Conservation (phyloP, 805 yeast species). For the Candida maesae region DNA sequence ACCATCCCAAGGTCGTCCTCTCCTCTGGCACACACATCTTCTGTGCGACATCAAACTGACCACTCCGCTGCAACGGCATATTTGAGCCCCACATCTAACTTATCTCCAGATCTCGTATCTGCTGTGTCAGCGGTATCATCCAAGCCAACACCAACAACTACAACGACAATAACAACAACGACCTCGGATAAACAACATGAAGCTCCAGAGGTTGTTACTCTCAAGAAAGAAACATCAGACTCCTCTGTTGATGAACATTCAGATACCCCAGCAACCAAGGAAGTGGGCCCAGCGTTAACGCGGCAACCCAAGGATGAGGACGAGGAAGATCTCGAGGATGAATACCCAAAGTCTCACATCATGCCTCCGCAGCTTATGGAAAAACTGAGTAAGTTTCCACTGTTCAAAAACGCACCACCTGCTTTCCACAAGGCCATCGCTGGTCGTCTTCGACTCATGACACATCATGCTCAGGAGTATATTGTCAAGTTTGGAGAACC, state of each 20-base stretch:
- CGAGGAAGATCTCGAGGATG: conserved; percentile 12
- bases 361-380: conserved; percentile 55
- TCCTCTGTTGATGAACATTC: too few relatives aligned
- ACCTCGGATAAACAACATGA: neutral
- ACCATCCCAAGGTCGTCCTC: neutral
- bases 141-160: neutral
- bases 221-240: too few relatives aligned
- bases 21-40: neutral
- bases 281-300: neutral
- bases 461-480: conserved; percentile 63
- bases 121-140: too few relatives aligned
- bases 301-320: conserved; percentile 2
- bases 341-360: conserved; percentile 8
- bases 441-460: conserved; percentile 52
- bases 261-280: too few relatives aligned
- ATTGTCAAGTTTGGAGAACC: conserved; percentile 71
- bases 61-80: neutral
- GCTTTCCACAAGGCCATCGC: conserved; percentile 59
- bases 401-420: conserved; percentile 64
- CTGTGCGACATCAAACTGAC: neutral
- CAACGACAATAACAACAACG: neutral
- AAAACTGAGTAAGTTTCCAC: conserved; percentile 53
- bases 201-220: neutral
- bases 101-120: neutral
- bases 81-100: neutral